Evolutionary conservation across 2,329 filamentous ascomycete genomes (phyloP), one percentile per base, ranked within the genome.

Genomic region (Aspergillaceae sp.): DNA sequence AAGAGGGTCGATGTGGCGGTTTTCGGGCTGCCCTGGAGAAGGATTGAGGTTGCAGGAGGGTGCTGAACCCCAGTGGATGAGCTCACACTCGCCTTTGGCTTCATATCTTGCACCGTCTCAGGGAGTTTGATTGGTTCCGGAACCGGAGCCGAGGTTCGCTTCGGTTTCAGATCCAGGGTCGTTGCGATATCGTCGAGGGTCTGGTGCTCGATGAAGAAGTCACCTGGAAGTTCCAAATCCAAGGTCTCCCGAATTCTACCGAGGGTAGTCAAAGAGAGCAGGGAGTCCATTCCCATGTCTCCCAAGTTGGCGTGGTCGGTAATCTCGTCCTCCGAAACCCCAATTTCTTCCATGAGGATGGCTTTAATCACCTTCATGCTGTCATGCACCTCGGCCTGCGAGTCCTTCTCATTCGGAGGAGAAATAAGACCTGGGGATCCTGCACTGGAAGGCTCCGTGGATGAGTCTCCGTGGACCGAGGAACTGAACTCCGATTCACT

Each of bases 221-320:
- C 67, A 3, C 67, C 60, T 4, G 69, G 58, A 0, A 73, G 56
- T 35, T 71, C 67, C 10, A 72, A 53, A 27, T 67, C 68, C 26
- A 70, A 46, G 8, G 62, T 63, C 48, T 73, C 70, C 7, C 70
- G 69, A 30, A 73, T 65, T 43, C 64, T 67, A 38, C 69, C 69
- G 10, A 72, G 63, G 5, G 72, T 67, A 2, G 69, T 70, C 29
- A 73, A 58, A 4, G 67, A 68, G 61, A 73, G 69, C 27, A 73
- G 55, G 3, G 70, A 73, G 48, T 73, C 70, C 59, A 73, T 69
- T 4, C 70, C 70, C 54, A 73, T 61, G 44, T 68, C 65, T 26
- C 57, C 62, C 36, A 73, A 58, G 45, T 71, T 70, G 7, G 64
- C 64, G 6, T 66, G 59, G 28, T 59, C 64, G 7, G 62, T 56